phyloP scores from a whole-genome alignment of 1,139 yeast genomes.

The Zygosaccharomyces pseudobailii region DNA sequence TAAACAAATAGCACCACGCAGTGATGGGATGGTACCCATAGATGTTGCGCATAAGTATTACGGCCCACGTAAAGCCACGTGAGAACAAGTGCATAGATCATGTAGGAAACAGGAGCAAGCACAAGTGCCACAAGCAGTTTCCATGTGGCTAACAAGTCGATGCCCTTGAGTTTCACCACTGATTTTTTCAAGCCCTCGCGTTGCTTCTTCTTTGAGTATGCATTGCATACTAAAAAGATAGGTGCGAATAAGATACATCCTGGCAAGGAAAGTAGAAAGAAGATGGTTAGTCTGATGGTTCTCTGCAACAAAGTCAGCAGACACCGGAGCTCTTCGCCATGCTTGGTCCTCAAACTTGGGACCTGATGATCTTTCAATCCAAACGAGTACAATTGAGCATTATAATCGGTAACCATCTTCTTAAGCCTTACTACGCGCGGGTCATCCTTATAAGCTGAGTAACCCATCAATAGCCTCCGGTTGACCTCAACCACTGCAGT shows the following conservation, averaged over 20 bases:
- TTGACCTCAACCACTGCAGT: slow-evolving; percentile 70
- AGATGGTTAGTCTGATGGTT: slow-evolving; percentile 27
- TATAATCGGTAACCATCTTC: slow-evolving; percentile 50
- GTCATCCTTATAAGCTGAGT: slow-evolving; percentile 53
- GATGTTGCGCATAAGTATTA: slow-evolving; percentile 36
- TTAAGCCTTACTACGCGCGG: slow-evolving; percentile 52
- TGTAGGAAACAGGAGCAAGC: slow-evolving; percentile 63
- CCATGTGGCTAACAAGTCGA: slow-evolving; percentile 75
- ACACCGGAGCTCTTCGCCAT: slow-evolving; percentile 26
- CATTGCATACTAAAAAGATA: slow-evolving; percentile 53
- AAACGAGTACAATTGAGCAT: slow-evolving; percentile 47
- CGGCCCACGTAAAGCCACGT: slow-evolving; percentile 39
- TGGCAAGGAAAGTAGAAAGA: slow-evolving; percentile 51
- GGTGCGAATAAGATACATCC: slow-evolving; percentile 66
- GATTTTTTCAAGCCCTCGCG: slow-evolving; percentile 59
- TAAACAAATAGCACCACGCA: slow-evolving; percentile 30
- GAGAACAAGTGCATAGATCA: slow-evolving; percentile 56
- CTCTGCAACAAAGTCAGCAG: slow-evolving; percentile 37
- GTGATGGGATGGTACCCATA: slow-evolving; percentile 38
- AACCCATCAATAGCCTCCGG: slow-evolving; percentile 61
- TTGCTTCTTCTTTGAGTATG: slow-evolving; percentile 54
- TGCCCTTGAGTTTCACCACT: slow-evolving; percentile 64
- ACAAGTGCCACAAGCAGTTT: slow-evolving; percentile 67
- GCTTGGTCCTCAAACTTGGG: slow-evolving; percentile 44
- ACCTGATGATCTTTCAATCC: slow-evolving; percentile 72